These are phyloP conservation scores for Pleurotus giganteus DNA, from an alignment of 768 basidiomycete genomes.

Conservation along the genomic window DNA sequence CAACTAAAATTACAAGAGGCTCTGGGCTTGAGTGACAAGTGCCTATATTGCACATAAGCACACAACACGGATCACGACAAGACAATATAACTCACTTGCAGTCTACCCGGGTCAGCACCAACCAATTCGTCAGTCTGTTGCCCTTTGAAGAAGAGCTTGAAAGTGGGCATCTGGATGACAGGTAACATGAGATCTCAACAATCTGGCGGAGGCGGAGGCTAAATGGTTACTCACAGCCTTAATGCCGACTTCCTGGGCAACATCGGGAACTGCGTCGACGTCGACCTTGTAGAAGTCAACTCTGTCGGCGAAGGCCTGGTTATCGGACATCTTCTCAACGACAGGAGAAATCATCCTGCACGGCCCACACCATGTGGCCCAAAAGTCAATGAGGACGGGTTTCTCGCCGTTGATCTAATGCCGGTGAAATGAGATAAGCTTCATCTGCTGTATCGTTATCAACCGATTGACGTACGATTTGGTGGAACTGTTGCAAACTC, in stretches of 20 bases:
- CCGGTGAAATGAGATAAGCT: background rate
- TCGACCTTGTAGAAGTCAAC: constrained; percentile 77
- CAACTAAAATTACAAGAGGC: background rate
- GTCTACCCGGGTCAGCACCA: constrained; percentile 10
- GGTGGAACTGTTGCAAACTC: too few relatives aligned
- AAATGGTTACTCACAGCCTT: constrained; percentile 48
- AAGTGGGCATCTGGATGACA: constrained; percentile 29
- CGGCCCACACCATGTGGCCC: constrained; percentile 78
- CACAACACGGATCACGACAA: too few relatives aligned
- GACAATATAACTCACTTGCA: constrained; percentile 12
- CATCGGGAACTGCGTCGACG: constrained; percentile 55
- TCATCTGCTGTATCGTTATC: too few relatives aligned
- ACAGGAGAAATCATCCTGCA: constrained; percentile 68
- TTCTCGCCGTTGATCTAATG: constrained; percentile 45
- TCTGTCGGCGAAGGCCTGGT: constrained; percentile 17
- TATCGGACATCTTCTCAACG: constrained; percentile 46
- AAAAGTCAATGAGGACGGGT: constrained; percentile 65
- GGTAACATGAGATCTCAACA: background rate
- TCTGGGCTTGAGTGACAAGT: background rate
- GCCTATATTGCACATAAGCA: background rate
- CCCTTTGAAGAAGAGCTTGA: constrained; percentile 17
- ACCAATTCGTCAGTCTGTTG: constrained; percentile 8
- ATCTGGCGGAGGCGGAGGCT: background rate
- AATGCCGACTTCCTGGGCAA: constrained; percentile 58
- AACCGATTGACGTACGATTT: too few relatives aligned